A percentile compares a stretch with the other conserved stretches of the same genome.
phyloP scores from a whole-genome alignment of 2,329 filamentous ascomycete genomes.

The Colletotrichum sp. region DNA sequence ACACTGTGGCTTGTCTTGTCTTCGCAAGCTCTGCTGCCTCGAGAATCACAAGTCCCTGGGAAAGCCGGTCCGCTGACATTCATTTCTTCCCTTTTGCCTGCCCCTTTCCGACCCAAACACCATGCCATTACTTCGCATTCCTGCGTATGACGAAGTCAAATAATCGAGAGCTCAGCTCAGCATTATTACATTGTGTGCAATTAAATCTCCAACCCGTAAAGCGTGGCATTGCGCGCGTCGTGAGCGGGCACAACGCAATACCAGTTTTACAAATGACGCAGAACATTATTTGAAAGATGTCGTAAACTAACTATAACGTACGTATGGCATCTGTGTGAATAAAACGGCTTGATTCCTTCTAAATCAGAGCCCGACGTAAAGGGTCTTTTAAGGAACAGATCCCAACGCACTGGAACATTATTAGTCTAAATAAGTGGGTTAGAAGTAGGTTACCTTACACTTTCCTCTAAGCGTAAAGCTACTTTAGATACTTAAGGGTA shows the following conservation, averaged over 20 bases:
- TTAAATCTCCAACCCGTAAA: neutral
- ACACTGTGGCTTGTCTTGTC: neutral
- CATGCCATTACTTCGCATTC: neutral
- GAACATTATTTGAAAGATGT: neutral
- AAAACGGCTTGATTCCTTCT: too few species aligned
- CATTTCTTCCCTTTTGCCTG: neutral
- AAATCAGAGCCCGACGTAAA: too few species aligned
- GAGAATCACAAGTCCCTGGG: neutral
- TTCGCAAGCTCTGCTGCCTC: neutral
- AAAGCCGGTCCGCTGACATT: neutral
- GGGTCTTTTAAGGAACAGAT: too few species aligned
- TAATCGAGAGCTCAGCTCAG: neutral
- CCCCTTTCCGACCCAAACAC: neutral
- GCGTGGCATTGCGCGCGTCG: neutral
- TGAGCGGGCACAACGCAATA: neutral
- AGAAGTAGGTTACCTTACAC: too few species aligned
- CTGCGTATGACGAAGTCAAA: fast-evolving
- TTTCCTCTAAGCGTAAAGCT: too few species aligned
- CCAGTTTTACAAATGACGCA: neutral
- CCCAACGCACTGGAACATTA: too few species aligned
- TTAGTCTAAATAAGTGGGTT: too few species aligned
- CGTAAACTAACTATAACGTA: too few species aligned
- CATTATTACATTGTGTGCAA: fast-evolving
- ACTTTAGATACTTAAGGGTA: too few species aligned
- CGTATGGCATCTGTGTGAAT: too few species aligned